Conservation (phyloP, 257 asterid genomes). For the Solanum neorickii region DNA sequence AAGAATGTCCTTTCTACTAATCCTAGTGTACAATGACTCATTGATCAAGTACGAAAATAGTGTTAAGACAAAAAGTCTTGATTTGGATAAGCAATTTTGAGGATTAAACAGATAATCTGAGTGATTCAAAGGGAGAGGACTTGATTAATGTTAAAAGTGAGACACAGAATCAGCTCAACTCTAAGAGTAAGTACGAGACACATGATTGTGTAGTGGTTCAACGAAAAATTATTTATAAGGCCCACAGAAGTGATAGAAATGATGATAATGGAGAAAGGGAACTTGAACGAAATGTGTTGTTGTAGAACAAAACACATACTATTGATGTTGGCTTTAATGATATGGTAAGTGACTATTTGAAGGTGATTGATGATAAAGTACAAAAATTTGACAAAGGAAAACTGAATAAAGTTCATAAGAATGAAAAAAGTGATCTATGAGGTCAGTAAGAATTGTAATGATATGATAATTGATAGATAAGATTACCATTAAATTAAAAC, state of each 20-base stretch:
- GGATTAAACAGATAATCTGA: slow-evolving; percentile 11
- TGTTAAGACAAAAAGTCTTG: not conserved
- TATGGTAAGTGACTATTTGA: slow-evolving; percentile 7
- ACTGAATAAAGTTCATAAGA: no score
- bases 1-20: no score
- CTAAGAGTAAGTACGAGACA: not conserved
- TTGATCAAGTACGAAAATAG: no score
- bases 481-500: no score
- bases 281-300: no score
- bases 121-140: not conserved
- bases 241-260: no score
- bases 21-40: no score
- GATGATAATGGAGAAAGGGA: no score
- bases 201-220: not conserved
- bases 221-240: no score
- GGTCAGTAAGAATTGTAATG: no score
- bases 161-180: slow-evolving; percentile 7
- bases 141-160: not conserved
- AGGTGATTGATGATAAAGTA: slow-evolving; percentile 4
- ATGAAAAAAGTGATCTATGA: no score
- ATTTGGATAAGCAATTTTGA: not conserved
- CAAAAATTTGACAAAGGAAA: not conserved
- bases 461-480: no score
- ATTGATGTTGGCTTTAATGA: slow-evolving; percentile 11
- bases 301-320: slow-evolving; percentile 14